Conservation (phyloP, 2,329 filamentous ascomycete genomes). For the Aspergillus luchuensis region DNA sequence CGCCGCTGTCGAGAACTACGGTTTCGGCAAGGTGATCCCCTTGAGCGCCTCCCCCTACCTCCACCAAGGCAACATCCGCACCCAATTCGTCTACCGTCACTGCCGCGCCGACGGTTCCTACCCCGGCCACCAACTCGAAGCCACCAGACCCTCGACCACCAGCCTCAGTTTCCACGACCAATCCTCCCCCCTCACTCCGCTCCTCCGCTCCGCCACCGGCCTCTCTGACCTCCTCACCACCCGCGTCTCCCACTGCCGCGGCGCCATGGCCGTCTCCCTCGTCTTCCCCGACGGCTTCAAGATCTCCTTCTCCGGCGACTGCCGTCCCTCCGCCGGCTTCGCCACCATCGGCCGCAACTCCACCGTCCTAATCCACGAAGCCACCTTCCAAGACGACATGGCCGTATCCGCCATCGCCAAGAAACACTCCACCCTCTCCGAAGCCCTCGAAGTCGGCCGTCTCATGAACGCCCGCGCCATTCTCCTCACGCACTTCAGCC, state of each 20-base stretch:
- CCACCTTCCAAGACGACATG: slow-evolving; percentile 90
- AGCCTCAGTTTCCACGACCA: slow-evolving; percentile 30
- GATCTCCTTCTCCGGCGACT: slow-evolving; percentile 92
- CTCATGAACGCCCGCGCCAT: slow-evolving; percentile 78
- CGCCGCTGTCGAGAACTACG: slow-evolving; percentile 73
- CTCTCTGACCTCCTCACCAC: slow-evolving; percentile 68
- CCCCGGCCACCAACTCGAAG: slow-evolving; percentile 17
- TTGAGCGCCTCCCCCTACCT: slow-evolving; percentile 43
- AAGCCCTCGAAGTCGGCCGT: slow-evolving; percentile 76
- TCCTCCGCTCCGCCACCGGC: slow-evolving; percentile 57
- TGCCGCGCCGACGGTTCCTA: slow-evolving; percentile 30
- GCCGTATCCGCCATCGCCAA: slow-evolving; percentile 76
- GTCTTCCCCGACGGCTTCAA: slow-evolving; percentile 80
- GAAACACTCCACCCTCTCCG: slow-evolving; percentile 84
- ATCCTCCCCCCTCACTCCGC: slow-evolving; percentile 34
- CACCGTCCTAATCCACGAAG: slow-evolving; percentile 90
- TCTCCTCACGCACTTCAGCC: slow-evolving; percentile 90
- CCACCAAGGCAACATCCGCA: slow-evolving; percentile 22
- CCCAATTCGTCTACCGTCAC: slow-evolving; percentile 35
- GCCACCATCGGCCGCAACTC: slow-evolving; percentile 69
- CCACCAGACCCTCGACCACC: slow-evolving; percentile 21
- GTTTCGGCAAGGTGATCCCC: slow-evolving; percentile 61
- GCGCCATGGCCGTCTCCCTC: slow-evolving; percentile 73
- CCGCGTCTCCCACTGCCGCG: slow-evolving; percentile 75
- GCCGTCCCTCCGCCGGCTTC: slow-evolving; percentile 74